Conservation (phyloP, 2,329 filamentous ascomycete genomes). For the Fusarium odoratissimum region DNA sequence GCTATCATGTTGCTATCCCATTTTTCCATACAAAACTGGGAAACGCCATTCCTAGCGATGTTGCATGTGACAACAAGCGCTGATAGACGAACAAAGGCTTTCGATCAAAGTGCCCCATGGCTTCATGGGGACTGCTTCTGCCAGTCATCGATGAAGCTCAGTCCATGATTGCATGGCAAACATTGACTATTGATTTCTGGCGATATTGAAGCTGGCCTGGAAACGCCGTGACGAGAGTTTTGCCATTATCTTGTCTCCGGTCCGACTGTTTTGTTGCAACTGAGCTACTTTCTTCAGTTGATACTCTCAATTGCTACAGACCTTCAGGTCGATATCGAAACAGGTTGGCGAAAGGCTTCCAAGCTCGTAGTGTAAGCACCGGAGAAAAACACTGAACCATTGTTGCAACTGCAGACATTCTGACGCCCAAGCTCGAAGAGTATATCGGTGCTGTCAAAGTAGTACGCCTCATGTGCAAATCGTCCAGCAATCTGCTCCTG, state of each 20-base stretch:
- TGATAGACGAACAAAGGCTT: neutral
- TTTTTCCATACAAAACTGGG: neutral
- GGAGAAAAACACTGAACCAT: neutral
- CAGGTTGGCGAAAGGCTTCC: neutral
- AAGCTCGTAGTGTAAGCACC: neutral
- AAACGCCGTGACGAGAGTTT: neutral
- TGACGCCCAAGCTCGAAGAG: neutral
- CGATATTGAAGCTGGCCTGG: neutral
- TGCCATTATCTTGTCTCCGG: neutral
- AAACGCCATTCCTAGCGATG: neutral
- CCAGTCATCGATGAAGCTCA: neutral
- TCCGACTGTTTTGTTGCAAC: neutral
- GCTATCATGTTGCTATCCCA: slow-evolving; percentile 5
- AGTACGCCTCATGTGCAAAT: slow-evolving; percentile 1
- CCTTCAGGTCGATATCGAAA: neutral
- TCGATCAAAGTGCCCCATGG: neutral
- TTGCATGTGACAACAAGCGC: slow-evolving; percentile 26
- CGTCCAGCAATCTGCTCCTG: slow-evolving; percentile 12
- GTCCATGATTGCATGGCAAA: neutral
- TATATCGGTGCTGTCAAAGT: neutral
- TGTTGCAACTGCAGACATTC: neutral
- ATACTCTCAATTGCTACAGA: neutral
- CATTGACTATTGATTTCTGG: neutral
- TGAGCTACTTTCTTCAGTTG: neutral
- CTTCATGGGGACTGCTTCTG: slow-evolving; percentile 1